Conservation (phyloP, 495 filamentous ascomycete species). For the Neurospora sp. region DNA sequence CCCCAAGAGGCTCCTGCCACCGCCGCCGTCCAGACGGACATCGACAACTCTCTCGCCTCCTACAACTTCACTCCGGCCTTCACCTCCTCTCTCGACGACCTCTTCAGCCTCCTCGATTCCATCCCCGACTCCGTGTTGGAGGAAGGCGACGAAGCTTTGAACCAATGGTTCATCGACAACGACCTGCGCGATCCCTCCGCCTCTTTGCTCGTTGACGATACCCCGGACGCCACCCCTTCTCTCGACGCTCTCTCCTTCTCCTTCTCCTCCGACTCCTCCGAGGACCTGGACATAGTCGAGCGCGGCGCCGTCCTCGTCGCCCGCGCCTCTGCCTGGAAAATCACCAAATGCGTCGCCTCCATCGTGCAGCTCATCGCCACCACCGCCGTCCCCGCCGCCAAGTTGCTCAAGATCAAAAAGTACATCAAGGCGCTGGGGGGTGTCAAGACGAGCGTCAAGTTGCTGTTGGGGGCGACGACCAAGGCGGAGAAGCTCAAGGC, state of each 20-base stretch:
- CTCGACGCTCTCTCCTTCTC: no score
- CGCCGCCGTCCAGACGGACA: background rate
- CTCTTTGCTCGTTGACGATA: background rate
- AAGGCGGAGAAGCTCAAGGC: constrained; percentile 9
- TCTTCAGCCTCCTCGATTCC: constrained; percentile 5
- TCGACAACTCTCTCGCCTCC: constrained; percentile 1
- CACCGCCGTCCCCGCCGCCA: constrained; percentile 11
- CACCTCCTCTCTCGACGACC: constrained; percentile 6
- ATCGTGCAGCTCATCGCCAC: constrained; percentile 9
- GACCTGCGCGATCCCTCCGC: constrained; percentile 2
- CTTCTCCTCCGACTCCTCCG: no score
- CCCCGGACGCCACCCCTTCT: no score
- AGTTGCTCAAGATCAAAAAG: constrained; percentile 11
- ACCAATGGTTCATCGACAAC: constrained; percentile 11
- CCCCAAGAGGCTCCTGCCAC: background rate
- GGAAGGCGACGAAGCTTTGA: constrained; percentile 9
- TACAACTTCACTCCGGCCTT: constrained; percentile 9
- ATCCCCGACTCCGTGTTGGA: constrained; percentile 14
- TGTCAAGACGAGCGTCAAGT: constrained; percentile 9
- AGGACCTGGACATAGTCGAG: no score
- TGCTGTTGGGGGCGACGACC: constrained; percentile 10
- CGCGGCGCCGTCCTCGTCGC: background rate
- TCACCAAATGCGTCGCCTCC: constrained; percentile 8
- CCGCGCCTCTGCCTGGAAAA: no score
- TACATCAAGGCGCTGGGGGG: constrained; percentile 15